A percentile compares a stretch with the other conserved stretches of the same genome.
Evolutionary conservation across 1,139 yeast genomes (phyloP).

Genomic region (Yamadazyma siamensis): DNA sequence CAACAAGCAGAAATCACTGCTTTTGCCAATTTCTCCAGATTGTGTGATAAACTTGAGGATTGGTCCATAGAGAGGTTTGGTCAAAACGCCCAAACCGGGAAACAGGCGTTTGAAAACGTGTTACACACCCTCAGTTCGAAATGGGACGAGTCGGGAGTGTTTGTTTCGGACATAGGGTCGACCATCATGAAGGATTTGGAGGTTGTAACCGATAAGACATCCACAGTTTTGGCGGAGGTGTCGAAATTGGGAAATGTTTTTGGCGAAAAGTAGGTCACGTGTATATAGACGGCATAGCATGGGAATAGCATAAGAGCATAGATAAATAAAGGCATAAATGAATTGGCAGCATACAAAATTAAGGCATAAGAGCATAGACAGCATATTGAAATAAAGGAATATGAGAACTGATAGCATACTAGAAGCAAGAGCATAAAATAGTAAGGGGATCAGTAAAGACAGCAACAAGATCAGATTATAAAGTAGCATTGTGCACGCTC

Average conservation of each 20-base stretch:
- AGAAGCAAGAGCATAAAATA: too few relatives aligned
- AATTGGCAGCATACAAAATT: too few relatives aligned
- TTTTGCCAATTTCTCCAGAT: conserved; percentile 61
- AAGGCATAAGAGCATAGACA: too few relatives aligned
- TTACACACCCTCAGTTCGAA: conserved; percentile 51
- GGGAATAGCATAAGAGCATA: not conserved
- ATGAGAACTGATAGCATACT: too few relatives aligned
- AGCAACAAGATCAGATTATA: too few relatives aligned
- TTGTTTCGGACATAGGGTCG: conserved; percentile 33
- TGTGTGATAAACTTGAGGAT: conserved; percentile 83
- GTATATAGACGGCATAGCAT: too few relatives aligned
- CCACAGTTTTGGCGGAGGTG: conserved; percentile 38
- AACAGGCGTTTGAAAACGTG: conserved; percentile 79
- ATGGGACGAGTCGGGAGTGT: conserved; percentile 47
- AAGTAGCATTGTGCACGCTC: too few relatives aligned
- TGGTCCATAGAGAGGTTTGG: conserved; percentile 89
- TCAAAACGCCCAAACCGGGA: conserved; percentile 82
- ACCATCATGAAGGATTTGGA: conserved; percentile 22
- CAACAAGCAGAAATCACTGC: conserved; percentile 92
- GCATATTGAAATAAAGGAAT: too few relatives aligned
- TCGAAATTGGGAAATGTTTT: conserved; percentile 30
- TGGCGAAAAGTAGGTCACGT: too few relatives aligned
- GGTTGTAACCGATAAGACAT: conserved; percentile 30
- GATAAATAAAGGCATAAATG: too few relatives aligned
- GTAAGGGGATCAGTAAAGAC: too few relatives aligned